Evolutionary conservation across 2,329 filamentous ascomycete genomes (phyloP).

Genomic region (Cladophialophora exuberans): DNA sequence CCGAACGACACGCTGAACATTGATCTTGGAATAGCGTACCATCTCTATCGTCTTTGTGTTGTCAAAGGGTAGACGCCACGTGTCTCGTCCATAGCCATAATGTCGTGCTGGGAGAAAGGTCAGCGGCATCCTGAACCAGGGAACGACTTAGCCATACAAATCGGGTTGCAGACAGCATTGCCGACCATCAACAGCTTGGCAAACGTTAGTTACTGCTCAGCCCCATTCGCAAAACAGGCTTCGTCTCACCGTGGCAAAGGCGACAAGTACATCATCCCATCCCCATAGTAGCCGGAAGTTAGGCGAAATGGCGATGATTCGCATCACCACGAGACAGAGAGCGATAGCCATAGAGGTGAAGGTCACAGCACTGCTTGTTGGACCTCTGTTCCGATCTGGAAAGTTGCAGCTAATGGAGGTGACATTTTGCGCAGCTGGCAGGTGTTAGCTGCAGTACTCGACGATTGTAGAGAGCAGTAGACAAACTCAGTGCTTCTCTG

Average conservation of each 20-base stretch:
- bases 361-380: conserved; percentile 13
- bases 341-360: conserved; percentile 22
- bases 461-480: too few species aligned
- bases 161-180: conserved; percentile 19
- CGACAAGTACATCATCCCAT: conserved; percentile 23
- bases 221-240: background rate
- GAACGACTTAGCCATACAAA: conserved; percentile 8
- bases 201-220: background rate
- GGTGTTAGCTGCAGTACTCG: background rate
- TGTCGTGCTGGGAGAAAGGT: conserved; percentile 8
- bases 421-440: conserved; percentile 18
- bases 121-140: background rate
- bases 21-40: background rate
- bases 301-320: conserved; percentile 5
- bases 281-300: conserved; percentile 13
- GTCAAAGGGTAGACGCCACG: conserved; percentile 20
- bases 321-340: conserved; percentile 12
- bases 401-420: conserved; percentile 19
- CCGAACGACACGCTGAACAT: too few species aligned
- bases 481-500: conserved; percentile 18
- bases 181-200: conserved; percentile 19
- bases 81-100: conserved; percentile 18
- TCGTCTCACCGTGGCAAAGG: conserved; percentile 13
- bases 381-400: conserved; percentile 13
- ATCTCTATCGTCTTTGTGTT: conserved; percentile 10